Evolutionary conservation across 177 flowering plant genomes (phyloP), one percentile per base, ranked within the genome.

Genomic region (Tripterygium wilfordii): DNA sequence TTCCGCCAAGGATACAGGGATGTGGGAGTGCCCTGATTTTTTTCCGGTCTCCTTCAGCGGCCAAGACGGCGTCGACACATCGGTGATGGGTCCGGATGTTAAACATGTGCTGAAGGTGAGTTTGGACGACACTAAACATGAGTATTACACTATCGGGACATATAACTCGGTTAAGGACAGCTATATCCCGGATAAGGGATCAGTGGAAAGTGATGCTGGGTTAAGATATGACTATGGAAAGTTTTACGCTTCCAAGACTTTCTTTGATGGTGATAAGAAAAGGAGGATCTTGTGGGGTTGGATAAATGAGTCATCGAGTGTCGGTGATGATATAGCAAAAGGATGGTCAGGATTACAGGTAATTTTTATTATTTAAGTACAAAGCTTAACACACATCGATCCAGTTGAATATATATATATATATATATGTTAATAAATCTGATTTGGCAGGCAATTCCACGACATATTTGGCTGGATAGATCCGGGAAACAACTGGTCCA

Each of bases 21-120:
- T 78, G 83, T 81, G 88, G 88, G 88, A 81, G 49, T 81, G 88
- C 36, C 82, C 79, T 0, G 88, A 76, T 55, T 78, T 81, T 30
- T 81, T 36, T 44, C 88, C 88, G 0, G 82, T 78, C 0, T 20
- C 33, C 0, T 31, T 2, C 1, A 15, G 26, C 2, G 10, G 60
- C 8, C 10, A 8, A 1, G 9, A 8, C 2, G 83, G 79, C 0
- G 51, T 68, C 5, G 75, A 71, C 16, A 78, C 78, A 6, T 68
- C 72, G 5, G 16, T 7, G 2, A 6, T 32, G 2, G 64, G 67
- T 2, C 5, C 23, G 0, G 21, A 38, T 1, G 41, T 57, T 2
- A 81, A 68, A 30, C 69, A 78, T 44, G 80, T 81, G 5, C 61
- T 81, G 0, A 81, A 78, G 56, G 57, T 53, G 15, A 78, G 84